Evolutionary conservation across 768 basidiomycete genomes (phyloP), one percentile per base, ranked within the genome.

Genomic region (Leccinellum albellum): DNA sequence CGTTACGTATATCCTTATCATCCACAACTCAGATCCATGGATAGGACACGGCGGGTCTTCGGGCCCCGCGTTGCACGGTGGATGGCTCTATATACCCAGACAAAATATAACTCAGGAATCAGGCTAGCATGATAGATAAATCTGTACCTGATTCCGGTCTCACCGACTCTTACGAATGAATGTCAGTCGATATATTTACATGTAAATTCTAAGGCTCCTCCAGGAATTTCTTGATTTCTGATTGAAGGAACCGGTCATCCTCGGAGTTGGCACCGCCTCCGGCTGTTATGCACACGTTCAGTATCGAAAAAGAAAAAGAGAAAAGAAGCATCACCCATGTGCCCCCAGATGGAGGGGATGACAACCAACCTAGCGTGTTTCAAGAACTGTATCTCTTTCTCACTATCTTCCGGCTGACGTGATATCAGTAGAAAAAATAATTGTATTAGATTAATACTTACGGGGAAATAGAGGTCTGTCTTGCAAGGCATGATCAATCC

Each of bases 401-500:
- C 73, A 56, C 76, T 84, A 59, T 84, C 84, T 63, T 84, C 82
- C 2, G 81, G 83, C 82, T 84, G 50, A 28, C 23, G 28, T 15
- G 14, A 12, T n/a, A 29, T 57, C 12, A 62, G 49, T 12, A 17
- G 6, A 40, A 20, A 24, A 14, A 20, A 46, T 21, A 8, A 12
- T 31, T 3, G 28, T 5, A 21, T 40, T 4, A 8, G 14, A 52
- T 59, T 62, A 46, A 57, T 85, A 20, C 37, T 40, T n/a, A 83
- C 82, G 26, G 83, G 76, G 65, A 85, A 85, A 64, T 83, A 84
- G 35, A 85, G 66, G 60, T 84, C 83, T 1, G 82, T 83, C 70
- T 79, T 82, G 56, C 75, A 78, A n/a, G 83, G 84, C 81, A 85
- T 83, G 33, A 85, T 78, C 32, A 85, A 64, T 1, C 76, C 84